Conservation (phyloP, 2,329 filamentous ascomycete species). For the Salinomyces thailandicus region DNA sequence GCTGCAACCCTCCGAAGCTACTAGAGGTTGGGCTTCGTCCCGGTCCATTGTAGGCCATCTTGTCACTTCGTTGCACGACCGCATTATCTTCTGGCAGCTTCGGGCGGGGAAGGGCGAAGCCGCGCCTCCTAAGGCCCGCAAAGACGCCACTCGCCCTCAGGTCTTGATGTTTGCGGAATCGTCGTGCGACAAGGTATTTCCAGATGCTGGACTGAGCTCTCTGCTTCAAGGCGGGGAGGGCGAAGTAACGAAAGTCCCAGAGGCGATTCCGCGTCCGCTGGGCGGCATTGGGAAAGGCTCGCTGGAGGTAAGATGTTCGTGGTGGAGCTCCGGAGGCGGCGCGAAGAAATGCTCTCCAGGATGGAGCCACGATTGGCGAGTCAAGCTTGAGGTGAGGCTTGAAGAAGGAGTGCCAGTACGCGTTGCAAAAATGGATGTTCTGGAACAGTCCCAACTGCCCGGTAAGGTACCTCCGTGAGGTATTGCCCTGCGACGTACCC, state of each 20-base stretch:
- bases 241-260: constrained; percentile 62
- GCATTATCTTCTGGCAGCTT: constrained; percentile 24
- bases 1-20: constrained; percentile 1
- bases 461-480: no score
- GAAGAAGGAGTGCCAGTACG: no score
- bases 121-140: constrained; percentile 7
- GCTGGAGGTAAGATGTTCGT: constrained; percentile 43
- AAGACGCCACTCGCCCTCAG: constrained; percentile 31
- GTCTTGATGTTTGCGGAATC: constrained; percentile 24
- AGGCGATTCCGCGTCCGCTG: constrained; percentile 51
- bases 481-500: no score
- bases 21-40: background rate
- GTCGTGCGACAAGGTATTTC: constrained; percentile 24
- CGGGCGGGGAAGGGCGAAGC: constrained; percentile 18
- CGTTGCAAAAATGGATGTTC: no score
- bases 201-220: constrained; percentile 68
- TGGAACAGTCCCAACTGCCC: no score
- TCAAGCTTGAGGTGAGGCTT: no score
- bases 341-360: constrained; percentile 16
- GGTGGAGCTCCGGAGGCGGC: constrained; percentile 6
- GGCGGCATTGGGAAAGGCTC: constrained; percentile 42
- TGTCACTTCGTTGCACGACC: constrained; percentile 14
- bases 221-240: constrained; percentile 59
- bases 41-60: constrained; percentile 24
- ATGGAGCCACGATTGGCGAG: constrained; percentile 12